Evolutionary conservation across 2,329 filamentous ascomycete species (phyloP), one percentile per base, ranked within the genome.

Genomic region (Colletotrichum musae): DNA sequence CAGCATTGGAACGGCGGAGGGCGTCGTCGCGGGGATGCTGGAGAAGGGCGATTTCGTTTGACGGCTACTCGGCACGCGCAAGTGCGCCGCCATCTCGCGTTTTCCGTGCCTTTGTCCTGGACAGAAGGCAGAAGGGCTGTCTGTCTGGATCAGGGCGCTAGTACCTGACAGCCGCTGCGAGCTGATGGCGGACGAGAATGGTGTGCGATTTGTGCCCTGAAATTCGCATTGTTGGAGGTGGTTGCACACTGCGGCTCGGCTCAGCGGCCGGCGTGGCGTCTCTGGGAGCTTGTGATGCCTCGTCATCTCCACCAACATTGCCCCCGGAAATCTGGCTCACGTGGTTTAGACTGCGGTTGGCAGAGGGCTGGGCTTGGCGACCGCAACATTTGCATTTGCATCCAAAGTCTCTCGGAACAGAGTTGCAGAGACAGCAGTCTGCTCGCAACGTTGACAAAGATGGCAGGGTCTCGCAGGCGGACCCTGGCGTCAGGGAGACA

Each of bases 371-470:
- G 60, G 41, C 45, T 51, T 26, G 13, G 47, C 54, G 32, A 58
- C 50, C 45, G 36, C 45, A 26, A 32, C 32, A 47, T 50, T 21
- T n/a, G 41, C 28, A 39, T 39, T 53, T 13, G 36, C n/a, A 21
- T 68, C 52, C 39, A 61, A 16, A 24, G 36, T 36, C 47, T 47
- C 21, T 24, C 32, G 47, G n/a, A 51, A 59, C 41, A 66, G 18
- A 45, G 53, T 62, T 56, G 21, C 51, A 32, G 51, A 58, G 65
- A 64, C 65, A 64, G 45, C 48, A 48, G 45, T 41, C 21, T 51
- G 50, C 18, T 43, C 50, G 48, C 56, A 62, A 56, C 32, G 24
- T 48, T 56, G 43, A 61, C 41, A 54, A 71, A 24, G 64, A 65
- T 10, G 10, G 32, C 9, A 36, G 12, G 70, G 69, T 45, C 56